Percentiles rank a stretch among this genome's conserved stretches.
Conservation (phyloP, 2,329 filamentous ascomycete species). For the Ambrosiella cleistominuta region DNA sequence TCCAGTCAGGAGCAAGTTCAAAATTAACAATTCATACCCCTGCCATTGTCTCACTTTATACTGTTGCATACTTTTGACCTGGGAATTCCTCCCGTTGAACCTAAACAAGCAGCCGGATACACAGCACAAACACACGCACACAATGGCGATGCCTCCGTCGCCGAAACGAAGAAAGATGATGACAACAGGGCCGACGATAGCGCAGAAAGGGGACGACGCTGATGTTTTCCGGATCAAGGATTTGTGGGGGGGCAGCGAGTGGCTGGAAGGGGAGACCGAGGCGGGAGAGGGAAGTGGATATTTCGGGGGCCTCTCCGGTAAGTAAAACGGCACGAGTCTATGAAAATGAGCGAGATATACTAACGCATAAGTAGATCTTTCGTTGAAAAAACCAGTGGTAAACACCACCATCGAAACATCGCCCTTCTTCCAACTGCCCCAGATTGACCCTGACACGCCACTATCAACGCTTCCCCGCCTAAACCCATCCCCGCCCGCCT, state of each 20-base stretch:
- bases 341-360: constrained; percentile 18
- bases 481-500: not conserved
- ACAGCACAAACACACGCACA: too few species aligned
- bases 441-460: constrained; percentile 9
- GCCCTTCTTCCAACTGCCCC: constrained; percentile 10
- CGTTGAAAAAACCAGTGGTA: constrained; percentile 1
- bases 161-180: too few species aligned
- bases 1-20: too few species aligned
- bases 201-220: constrained; percentile 20
- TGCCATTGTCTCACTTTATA: too few species aligned
- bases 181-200: too few species aligned
- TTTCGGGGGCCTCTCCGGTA: constrained; percentile 24
- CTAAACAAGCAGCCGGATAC: too few species aligned
- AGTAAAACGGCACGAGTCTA: not conserved
- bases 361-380: not conserved
- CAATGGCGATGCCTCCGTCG: too few species aligned
- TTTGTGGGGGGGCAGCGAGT: constrained; percentile 38
- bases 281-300: constrained; percentile 15
- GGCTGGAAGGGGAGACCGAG: constrained; percentile 22
- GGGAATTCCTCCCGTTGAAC: too few species aligned
- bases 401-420: constrained; percentile 7
- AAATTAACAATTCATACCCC: too few species aligned
- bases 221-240: constrained; percentile 47
- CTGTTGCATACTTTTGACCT: too few species aligned
- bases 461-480: not conserved